phyloP scores from a whole-genome alignment of 1,139 yeast species.

The Geotrichum cucujoidarum region DNA sequence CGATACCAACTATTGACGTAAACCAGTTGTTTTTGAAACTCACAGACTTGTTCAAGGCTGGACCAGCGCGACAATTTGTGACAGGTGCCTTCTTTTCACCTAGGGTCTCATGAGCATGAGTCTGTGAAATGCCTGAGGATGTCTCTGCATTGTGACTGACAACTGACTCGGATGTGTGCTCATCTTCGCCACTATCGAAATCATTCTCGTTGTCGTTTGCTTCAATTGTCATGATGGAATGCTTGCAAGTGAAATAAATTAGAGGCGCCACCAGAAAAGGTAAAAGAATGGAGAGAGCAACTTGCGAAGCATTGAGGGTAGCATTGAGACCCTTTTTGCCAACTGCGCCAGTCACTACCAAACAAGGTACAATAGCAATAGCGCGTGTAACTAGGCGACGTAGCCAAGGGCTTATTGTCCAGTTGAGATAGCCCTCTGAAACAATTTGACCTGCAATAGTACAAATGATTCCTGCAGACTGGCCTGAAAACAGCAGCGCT shows the following conservation, averaged over 20 bases:
- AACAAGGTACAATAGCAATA: slow-evolving; percentile 84
- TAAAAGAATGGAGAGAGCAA: slow-evolving; percentile 62
- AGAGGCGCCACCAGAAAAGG: slow-evolving; percentile 77
- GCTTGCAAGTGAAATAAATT: slow-evolving; percentile 65
- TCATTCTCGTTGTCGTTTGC: slow-evolving; percentile 34
- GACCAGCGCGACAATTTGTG: not conserved
- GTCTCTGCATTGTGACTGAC: too few species aligned
- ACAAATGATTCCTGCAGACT: slow-evolving; percentile 94
- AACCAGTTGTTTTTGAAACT: slow-evolving; percentile 51
- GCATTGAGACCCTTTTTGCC: slow-evolving; percentile 84
- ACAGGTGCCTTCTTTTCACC: not conserved
- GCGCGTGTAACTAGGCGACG: slow-evolving; percentile 79
- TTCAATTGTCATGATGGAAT: slow-evolving; percentile 53
- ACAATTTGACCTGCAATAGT: slow-evolving; percentile 97
- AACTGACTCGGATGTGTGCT: too few species aligned
- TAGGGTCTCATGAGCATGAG: too few species aligned
- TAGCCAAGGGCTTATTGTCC: slow-evolving; percentile 83
- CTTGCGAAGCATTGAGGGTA: slow-evolving; percentile 74
- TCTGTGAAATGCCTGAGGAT: too few species aligned
- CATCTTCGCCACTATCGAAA: too few species aligned
- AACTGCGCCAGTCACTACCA: slow-evolving; percentile 65
- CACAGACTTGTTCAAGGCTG: slow-evolving; percentile 39
- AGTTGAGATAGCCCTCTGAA: slow-evolving; percentile 82
- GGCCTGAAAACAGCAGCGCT: slow-evolving; percentile 89
- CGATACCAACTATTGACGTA: slow-evolving; percentile 44